phyloP scores from a whole-genome alignment of 148 eudicot genomes.

The Vaccinium darrowii region DNA sequence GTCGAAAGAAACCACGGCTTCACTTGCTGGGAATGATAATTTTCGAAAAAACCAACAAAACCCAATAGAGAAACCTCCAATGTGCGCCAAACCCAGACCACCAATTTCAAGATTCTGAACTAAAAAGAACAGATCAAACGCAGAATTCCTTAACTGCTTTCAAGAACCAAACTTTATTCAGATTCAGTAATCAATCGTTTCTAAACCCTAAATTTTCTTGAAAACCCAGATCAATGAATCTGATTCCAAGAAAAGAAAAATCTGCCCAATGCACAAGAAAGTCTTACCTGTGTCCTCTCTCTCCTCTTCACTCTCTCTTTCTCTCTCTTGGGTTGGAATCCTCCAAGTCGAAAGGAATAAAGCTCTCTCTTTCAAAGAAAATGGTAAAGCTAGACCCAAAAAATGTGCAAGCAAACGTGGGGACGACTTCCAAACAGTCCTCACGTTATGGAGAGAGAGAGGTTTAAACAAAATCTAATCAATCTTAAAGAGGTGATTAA shows the following conservation, averaged over 20 bases:
- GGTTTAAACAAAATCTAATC: background rate
- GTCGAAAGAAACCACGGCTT: constrained; percentile 14
- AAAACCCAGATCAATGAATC: constrained; percentile 19
- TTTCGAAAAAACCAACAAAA: constrained; percentile 18
- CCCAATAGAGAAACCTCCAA: constrained; percentile 18
- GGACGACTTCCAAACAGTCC: constrained; percentile 34
- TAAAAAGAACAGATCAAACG: constrained; percentile 17
- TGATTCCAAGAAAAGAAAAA: background rate
- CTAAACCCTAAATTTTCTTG: background rate
- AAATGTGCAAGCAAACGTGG: constrained; percentile 50
- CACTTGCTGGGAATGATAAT: constrained; percentile 7
- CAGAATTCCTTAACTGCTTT: constrained; percentile 2
- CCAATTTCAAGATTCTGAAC: constrained; percentile 21
- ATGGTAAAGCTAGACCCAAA: constrained; percentile 30
- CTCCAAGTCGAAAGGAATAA: background rate
- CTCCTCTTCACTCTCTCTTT: background rate
- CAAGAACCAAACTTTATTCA: background rate
- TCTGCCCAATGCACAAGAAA: constrained; percentile 8
- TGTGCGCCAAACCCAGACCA: constrained; percentile 45
- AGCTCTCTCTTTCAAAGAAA: constrained; percentile 12
- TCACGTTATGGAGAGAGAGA: background rate
- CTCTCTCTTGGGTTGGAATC: background rate
- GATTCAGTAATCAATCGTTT: constrained; percentile 1
- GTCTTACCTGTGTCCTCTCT: constrained; percentile 18
- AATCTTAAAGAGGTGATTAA: too few species aligned